Base-by-base conservation (phyloP, 208 protist species). In the Leptomonas pyrrhocoris region DNA sequence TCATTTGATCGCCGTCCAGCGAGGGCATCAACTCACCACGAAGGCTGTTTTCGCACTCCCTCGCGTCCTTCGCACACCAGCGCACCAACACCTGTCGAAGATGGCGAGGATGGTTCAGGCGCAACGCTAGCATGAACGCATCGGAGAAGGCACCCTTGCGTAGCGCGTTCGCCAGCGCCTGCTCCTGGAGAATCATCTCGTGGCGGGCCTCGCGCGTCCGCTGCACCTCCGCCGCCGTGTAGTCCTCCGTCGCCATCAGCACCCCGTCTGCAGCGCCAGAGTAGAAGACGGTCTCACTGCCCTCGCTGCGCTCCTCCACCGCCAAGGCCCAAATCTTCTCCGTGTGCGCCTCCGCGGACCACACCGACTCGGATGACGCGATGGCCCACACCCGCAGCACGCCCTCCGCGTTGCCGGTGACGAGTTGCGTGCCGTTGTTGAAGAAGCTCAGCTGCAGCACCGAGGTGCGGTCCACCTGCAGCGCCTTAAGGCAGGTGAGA, bases 381-480 rank as follows among this genome's bases (percentile, higher is more conserved):
- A 97, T 80, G 5, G 90, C 93, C 93, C 93, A 97, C 51, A 97
- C 90, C n/a, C 89, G 90, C 74, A 97, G 71, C 80, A 97, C 86
- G 48, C 93, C 93, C 59, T 97, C 90, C 27, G 88, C 82, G 64
- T 93, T 94, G 42, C 84, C 85, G 0, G 86, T 94, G 30, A 95
- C 88, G 50, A 97, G 61, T 78, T 97, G 93, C 50, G 88, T 92
- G 16, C 89, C 90, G 28, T 56, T 58, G 68, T 97, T 96, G 75
- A 97, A 95, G 77, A 97, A 96, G 75, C 67, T 65, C 2, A 95
- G 59, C 75, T 94, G 88, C 66, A 96, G 76, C 49, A 96, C 89
- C 8, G 91, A 75, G 4, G 77, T 81, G 28, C 81, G 80, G 63
- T 97, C 88, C 53, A 77, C 72, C 83, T 97, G 92, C 46, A 97